Evolutionary conservation across 805 yeast species (phyloP).

Genomic region (Debaryomyces castellii): DNA sequence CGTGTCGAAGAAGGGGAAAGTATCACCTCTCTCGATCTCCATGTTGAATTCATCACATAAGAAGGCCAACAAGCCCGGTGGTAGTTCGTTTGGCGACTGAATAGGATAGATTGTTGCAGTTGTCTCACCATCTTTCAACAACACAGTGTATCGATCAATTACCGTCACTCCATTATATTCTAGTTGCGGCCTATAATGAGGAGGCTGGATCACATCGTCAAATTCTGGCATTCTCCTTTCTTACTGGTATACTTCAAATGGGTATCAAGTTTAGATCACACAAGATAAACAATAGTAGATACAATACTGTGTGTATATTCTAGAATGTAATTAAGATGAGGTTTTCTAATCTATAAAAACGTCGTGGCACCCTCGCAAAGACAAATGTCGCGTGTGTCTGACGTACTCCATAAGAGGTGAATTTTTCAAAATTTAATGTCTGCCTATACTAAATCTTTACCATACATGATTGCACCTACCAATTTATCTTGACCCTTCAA

Average conservation of each 20-base stretch:
- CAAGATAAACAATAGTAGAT: slow-evolving; percentile 24
- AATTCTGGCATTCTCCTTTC: slow-evolving; percentile 44
- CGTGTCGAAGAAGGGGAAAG: slow-evolving; percentile 82
- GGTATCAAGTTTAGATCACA: neutral
- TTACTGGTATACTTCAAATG: neutral
- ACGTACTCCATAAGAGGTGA: too few relatives aligned
- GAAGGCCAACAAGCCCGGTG: slow-evolving; percentile 75
- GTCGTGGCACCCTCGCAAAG: slow-evolving; percentile 1
- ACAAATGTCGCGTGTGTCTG: neutral
- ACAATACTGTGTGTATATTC: slow-evolving; percentile 30
- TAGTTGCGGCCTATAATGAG: slow-evolving; percentile 43
- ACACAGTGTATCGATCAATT: slow-evolving; percentile 69
- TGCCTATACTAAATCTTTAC: slow-evolving; percentile 49
- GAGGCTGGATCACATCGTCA: slow-evolving; percentile 50
- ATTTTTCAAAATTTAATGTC: neutral
- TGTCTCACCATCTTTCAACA: slow-evolving; percentile 85
- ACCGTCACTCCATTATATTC: slow-evolving; percentile 34
- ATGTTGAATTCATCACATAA: slow-evolving; percentile 89
- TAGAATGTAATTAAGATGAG: slow-evolving; percentile 16
- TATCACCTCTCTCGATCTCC: slow-evolving; percentile 87
- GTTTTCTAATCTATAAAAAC: slow-evolving; percentile 1
- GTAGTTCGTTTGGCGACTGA: slow-evolving; percentile 62
- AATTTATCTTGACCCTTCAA: slow-evolving; percentile 61
- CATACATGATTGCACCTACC: slow-evolving; percentile 78
- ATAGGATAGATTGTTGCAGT: slow-evolving; percentile 92